A percentile compares a stretch with the other conserved stretches of the same genome.
Conservation (phyloP, 2,329 filamentous ascomycete genomes). For the Alternaria longipes region DNA sequence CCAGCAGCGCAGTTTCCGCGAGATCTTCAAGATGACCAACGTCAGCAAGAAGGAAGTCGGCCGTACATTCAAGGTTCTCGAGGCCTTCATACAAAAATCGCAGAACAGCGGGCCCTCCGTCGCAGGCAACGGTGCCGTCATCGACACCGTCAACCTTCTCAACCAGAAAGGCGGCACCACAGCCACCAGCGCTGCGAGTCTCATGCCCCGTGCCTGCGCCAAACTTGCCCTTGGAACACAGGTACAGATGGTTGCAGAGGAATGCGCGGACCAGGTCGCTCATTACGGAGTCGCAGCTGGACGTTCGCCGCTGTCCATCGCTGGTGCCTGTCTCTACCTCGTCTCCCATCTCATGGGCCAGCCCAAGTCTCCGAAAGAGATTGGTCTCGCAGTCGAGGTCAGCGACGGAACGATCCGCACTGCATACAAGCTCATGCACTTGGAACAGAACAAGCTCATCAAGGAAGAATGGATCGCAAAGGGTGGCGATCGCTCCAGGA, state of each 20-base stretch:
- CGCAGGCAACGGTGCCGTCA: slow-evolving; percentile 53
- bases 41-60: slow-evolving; percentile 98
- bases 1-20: slow-evolving; percentile 88
- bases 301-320: slow-evolving; percentile 91
- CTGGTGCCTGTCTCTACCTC: slow-evolving; percentile 97
- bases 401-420: slow-evolving; percentile 97
- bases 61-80: slow-evolving; percentile 89
- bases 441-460: slow-evolving; percentile 76
- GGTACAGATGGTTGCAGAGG: slow-evolving; percentile 81
- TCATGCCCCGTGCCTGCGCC: slow-evolving; percentile 90
- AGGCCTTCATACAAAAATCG: slow-evolving; percentile 83
- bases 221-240: slow-evolving; percentile 78
- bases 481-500: slow-evolving; percentile 74
- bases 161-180: slow-evolving; percentile 67
- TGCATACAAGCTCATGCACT: slow-evolving; percentile 88
- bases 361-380: slow-evolving; percentile 82
- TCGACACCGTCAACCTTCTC: slow-evolving; percentile 65
- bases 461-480: slow-evolving; percentile 77
- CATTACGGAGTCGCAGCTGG: slow-evolving; percentile 84
- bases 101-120: slow-evolving; percentile 34
- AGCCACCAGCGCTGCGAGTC: slow-evolving; percentile 81
- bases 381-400: slow-evolving; percentile 83
- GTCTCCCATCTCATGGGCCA: slow-evolving; percentile 86
- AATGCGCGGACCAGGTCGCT: slow-evolving; percentile 79
- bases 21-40: slow-evolving; percentile 91